Evolutionary conservation across 306 rosid genomes (phyloP), one percentile per base, ranked within the genome.

Genomic region (Cucumis cinereus): DNA sequence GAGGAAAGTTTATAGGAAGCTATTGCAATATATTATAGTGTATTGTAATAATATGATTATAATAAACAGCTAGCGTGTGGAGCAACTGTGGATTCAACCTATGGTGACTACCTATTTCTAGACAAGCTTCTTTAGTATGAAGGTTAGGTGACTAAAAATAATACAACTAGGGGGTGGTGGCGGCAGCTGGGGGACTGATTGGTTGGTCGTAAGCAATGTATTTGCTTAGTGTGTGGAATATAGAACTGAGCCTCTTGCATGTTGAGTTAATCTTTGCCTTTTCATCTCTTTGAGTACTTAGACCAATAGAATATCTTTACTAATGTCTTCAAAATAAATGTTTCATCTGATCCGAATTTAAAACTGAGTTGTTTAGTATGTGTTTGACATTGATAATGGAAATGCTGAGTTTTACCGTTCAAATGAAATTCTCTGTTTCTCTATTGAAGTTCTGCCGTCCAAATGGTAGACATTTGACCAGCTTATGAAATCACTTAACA

Each of bases 401-500:
- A 62, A 17, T 15, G 40, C n/a, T 62, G 49, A 61, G 20, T 35
- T 63, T 8, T 35, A 30, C 43, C 3, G 24, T 8, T 12, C 23
- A 40, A 66, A 64, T n/a, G 72, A 64, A 20, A 28, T 38, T 66
- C 19, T 66, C 52, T 66, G 71, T 35, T 16, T 3, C 71, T 63
- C 71, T 35, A 63, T 16, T 17, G 8, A 35, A 30, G 22, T 26
- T 60, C 13, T 62, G 10, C 69, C 20, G n/a, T 61, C 6, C 8
- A 2, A 8, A 4, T 41, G 54, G 73, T 41, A 41, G 28, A 17
- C 28, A 38, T 64, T 41, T 40, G 45, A 68, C 47, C 35, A 68
- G 74, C 56, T 43, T 68, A 8, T 23, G 36, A 68, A 68, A 68
- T 43, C 55, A 43, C 75, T 72, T 77, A 50, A 76, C 83, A 86